Evolutionary conservation across 495 filamentous ascomycete genomes (phyloP).

Genomic region (Hyaloscypha finlandica): DNA sequence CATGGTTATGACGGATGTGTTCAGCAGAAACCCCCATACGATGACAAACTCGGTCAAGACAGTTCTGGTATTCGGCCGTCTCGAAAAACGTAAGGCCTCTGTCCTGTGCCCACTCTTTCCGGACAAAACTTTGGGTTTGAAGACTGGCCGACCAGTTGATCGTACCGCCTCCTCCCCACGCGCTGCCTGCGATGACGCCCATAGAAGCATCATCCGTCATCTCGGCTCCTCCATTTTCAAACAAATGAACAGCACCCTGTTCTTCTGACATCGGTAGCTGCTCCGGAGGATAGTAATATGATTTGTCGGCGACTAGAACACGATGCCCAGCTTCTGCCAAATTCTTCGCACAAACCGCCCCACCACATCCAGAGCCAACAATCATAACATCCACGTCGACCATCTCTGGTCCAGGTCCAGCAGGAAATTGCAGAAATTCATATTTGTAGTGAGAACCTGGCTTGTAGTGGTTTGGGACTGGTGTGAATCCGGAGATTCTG

Average conservation of each 20-base stretch:
- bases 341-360: conserved; percentile 79
- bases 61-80: conserved; percentile 71
- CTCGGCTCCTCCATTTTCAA: conserved; percentile 56
- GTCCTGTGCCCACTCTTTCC: conserved; percentile 77
- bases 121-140: conserved; percentile 78
- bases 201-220: conserved; percentile 65
- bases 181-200: conserved; percentile 65
- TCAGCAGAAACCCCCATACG: conserved; percentile 78
- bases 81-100: conserved; percentile 75
- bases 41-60: conserved; percentile 67
- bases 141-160: conserved; percentile 70
- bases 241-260: conserved; percentile 60
- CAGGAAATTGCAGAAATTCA: conserved; percentile 52
- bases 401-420: conserved; percentile 40
- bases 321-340: conserved; percentile 71
- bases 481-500: conserved; percentile 62
- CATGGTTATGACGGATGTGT: conserved; percentile 66
- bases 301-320: conserved; percentile 84
- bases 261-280: conserved; percentile 71
- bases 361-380: conserved; percentile 85
- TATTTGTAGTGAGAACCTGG: conserved; percentile 51
- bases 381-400: conserved; percentile 83
- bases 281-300: conserved; percentile 68
- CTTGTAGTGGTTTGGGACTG: conserved; percentile 60
- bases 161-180: conserved; percentile 85